Evolutionary conservation across 2,329 filamentous ascomycete genomes (phyloP).

Genomic region (Aspergillus costaricaensis): DNA sequence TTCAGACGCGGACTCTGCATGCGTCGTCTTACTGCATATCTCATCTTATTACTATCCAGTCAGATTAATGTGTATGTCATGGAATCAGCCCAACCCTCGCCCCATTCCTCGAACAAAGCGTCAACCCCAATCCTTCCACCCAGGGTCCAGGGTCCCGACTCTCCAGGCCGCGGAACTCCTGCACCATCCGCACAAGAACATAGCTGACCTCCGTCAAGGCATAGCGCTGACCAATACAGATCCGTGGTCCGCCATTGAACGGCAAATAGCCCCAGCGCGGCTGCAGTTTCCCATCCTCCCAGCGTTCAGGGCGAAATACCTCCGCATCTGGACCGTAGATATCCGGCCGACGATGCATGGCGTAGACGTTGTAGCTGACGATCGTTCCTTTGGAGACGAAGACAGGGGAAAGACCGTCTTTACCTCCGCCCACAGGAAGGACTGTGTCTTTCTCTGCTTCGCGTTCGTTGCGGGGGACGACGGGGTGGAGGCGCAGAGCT

Average conservation of each 20-base stretch:
- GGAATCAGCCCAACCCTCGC: not conserved
- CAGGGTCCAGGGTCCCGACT: not conserved
- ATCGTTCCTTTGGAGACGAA: constrained; percentile 48
- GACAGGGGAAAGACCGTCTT: constrained; percentile 42
- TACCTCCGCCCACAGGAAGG: constrained; percentile 62
- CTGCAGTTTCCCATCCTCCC: constrained; percentile 37
- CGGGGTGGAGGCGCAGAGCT: constrained; percentile 68
- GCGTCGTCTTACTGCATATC: too few relatives aligned
- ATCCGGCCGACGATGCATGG: constrained; percentile 44
- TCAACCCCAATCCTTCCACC: not conserved
- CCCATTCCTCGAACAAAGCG: not conserved
- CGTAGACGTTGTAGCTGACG: constrained; percentile 48
- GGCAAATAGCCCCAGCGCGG: constrained; percentile 53
- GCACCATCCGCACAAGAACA: constrained; percentile 38
- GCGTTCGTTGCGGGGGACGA: constrained; percentile 75
- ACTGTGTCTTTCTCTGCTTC: constrained; percentile 67
- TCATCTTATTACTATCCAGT: too few relatives aligned
- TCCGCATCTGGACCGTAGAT: constrained; percentile 43
- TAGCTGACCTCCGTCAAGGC: constrained; percentile 57
- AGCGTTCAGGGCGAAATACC: constrained; percentile 48
- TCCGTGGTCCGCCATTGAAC: constrained; percentile 51
- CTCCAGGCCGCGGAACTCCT: constrained; percentile 33
- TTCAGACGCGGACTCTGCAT: too few relatives aligned
- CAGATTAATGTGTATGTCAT: too few relatives aligned
- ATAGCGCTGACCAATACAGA: constrained; percentile 60